Evolutionary conservation across 2,329 filamentous ascomycete species (phyloP).

Genomic region (Colletotrichum sp.): DNA sequence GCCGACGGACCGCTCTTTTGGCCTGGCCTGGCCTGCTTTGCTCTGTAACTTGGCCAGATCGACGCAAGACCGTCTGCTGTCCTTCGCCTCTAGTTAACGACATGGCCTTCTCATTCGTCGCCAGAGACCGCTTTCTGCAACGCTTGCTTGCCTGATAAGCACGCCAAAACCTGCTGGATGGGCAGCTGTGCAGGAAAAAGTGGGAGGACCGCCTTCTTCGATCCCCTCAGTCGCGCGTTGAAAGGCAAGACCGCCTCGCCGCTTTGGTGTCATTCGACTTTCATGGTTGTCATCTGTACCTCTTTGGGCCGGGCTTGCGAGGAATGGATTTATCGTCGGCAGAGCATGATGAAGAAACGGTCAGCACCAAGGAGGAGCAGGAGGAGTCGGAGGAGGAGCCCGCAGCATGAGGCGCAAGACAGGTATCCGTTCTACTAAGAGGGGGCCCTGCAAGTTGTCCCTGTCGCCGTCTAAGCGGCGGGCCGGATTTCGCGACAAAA

Average conservation of each 20-base stretch:
- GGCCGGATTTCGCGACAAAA: not conserved
- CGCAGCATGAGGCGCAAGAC: not conserved
- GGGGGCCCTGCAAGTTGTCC: not conserved
- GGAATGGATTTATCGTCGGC: not conserved
- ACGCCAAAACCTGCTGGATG: conserved; percentile 20
- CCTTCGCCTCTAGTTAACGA: not conserved
- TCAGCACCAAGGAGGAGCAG: not conserved
- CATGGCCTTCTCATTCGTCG: conserved; percentile 11
- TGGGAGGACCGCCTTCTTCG: conserved; percentile 8
- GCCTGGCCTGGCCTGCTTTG: not conserved
- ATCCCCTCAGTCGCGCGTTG: not conserved
- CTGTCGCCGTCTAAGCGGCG: conserved; percentile 12
- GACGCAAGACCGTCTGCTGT: not conserved
- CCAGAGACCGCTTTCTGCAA: conserved; percentile 14
- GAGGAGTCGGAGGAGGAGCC: not conserved
- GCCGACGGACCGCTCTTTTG: not conserved
- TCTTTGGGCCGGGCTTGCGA: not conserved
- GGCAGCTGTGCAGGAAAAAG: conserved; percentile 21
- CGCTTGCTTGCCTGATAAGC: conserved; percentile 13
- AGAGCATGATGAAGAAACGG: not conserved
- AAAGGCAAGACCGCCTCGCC: not conserved
- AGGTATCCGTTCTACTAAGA: not conserved
- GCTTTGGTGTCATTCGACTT: not conserved
- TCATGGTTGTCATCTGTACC: not conserved
- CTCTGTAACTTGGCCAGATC: not conserved